Base-by-base conservation (phyloP, 176 grass and related monocot species). In the Oryza australiensis region DNA sequence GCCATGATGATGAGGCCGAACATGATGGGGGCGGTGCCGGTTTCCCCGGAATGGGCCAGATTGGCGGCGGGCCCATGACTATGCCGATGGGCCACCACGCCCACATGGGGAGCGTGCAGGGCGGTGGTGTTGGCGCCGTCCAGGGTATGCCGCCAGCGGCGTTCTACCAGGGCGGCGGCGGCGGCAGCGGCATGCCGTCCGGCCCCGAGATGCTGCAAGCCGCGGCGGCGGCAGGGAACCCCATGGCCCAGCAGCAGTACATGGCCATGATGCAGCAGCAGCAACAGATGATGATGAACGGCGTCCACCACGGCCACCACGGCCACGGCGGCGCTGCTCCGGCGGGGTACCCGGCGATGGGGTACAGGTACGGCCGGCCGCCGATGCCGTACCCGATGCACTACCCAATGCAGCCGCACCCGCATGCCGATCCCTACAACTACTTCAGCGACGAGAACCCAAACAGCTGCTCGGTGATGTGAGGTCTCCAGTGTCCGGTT, bases 381-480 rank as follows among this genome's bases (percentile, higher is more conserved):
- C 83, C 81, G 1, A 88, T 86, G 68, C 80, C 51, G 3, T 88
- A 85, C 53, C 72, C 83, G 2, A 88, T 85, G 82, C 14, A 22
- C 0, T 79, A 87, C 62, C 81, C 81, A 5, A 64, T 88, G 80
- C 84, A 71, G n/a, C 70, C 81, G 70, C 85, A 89, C 26, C 65
- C 62, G n/a, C 87, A 88, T 8, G 40, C 72, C 0, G 84, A 92
- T 10, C 74, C 82, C 0, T 92, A 92, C 73, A 94, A 88, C 80
- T 80, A 87, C 82, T 94, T 94, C 74, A 94, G 89, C 22, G 93
- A 94, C 70, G 93, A 94, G 80, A 90, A 94, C 65, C 77, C 92
- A 49, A 88, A 88, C 79, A 92, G 89, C 70, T 94, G 93, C 87
- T 94, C 87, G 0, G 64, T 92, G 48, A 94, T 94, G 93, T 94